These are phyloP conservation scores for Phoma herbarum DNA, from an alignment of 2,329 filamentous ascomycete genomes.

Conservation along the genomic window DNA sequence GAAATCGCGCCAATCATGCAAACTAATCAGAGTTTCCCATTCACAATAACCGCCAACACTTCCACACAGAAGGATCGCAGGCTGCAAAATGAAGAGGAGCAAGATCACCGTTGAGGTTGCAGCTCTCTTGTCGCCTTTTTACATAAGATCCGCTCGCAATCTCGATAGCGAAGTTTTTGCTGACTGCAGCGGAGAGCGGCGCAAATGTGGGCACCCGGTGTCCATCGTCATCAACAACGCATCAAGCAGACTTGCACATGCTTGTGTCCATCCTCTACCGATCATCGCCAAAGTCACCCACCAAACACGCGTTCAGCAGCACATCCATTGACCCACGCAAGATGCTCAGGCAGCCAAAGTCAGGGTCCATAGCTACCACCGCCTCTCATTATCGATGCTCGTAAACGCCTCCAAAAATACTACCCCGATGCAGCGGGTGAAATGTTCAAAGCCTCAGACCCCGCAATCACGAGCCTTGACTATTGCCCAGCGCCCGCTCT, in stretches of 20 bases:
- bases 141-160: slow-evolving; percentile 9
- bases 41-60: background rate
- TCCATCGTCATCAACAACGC: background rate
- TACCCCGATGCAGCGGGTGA: background rate
- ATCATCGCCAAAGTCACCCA: slow-evolving; percentile 2
- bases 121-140: slow-evolving; percentile 6
- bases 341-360: background rate
- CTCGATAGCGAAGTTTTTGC: slow-evolving; percentile 6
- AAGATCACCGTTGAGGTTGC: background rate
- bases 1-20: slow-evolving; percentile 7
- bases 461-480: slow-evolving; percentile 14
- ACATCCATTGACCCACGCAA: background rate
- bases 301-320: slow-evolving; percentile 2
- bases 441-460: background rate
- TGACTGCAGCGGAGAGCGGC: slow-evolving; percentile 9
- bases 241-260: slow-evolving; percentile 3
- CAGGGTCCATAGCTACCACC: slow-evolving; percentile 10
- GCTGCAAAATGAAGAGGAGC: background rate
- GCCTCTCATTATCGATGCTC: background rate
- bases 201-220: background rate
- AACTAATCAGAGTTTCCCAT: slow-evolving; percentile 3
- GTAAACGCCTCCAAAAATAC: slow-evolving; percentile 5
- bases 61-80: background rate
- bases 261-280: slow-evolving; percentile 7
- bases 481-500: slow-evolving; percentile 7